phyloP scores from a whole-genome alignment of 441 rosid species.

The Kokia cookei region DNA sequence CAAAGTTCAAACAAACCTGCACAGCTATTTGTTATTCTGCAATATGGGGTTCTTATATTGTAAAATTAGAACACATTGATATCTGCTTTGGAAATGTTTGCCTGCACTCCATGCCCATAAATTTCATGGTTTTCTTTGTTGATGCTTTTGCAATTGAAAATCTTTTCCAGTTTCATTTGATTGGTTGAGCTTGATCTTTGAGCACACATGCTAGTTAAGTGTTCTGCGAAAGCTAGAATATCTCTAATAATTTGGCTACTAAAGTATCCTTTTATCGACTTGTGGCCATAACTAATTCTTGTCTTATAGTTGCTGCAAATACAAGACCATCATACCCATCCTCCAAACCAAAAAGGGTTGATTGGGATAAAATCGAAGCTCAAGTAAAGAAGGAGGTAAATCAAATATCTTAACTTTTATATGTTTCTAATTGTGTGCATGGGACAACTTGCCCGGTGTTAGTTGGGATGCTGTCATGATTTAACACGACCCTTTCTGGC shows the following conservation, averaged over 20 bases:
- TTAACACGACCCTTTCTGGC: background rate
- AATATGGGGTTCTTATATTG: background rate
- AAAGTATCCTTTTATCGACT: background rate
- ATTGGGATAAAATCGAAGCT: conserved; percentile 94
- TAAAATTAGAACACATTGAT: background rate
- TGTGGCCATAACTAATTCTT: background rate
- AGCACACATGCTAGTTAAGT: background rate
- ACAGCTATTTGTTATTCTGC: background rate
- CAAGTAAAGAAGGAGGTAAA: conserved; percentile 71
- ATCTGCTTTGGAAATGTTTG: background rate
- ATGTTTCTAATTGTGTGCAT: background rate
- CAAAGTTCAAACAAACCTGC: background rate
- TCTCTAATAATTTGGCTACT: background rate
- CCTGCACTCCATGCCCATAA: no score
- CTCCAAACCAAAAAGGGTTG: conserved; percentile 54
- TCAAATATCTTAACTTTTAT: background rate
- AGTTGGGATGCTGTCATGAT: background rate
- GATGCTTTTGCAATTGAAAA: background rate
- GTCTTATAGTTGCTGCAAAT: conserved; percentile 26
- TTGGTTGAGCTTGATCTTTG: background rate
- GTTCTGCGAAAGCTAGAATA: background rate
- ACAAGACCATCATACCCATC: conserved; percentile 70
- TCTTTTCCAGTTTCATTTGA: background rate
- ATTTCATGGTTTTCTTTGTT: background rate
- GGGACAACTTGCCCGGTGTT: background rate